A percentile compares a stretch with the other conserved stretches of the same genome.
phyloP scores from a whole-genome alignment of 1,284 basidiomycete genomes.

The Cryptococcus sp. region DNA sequence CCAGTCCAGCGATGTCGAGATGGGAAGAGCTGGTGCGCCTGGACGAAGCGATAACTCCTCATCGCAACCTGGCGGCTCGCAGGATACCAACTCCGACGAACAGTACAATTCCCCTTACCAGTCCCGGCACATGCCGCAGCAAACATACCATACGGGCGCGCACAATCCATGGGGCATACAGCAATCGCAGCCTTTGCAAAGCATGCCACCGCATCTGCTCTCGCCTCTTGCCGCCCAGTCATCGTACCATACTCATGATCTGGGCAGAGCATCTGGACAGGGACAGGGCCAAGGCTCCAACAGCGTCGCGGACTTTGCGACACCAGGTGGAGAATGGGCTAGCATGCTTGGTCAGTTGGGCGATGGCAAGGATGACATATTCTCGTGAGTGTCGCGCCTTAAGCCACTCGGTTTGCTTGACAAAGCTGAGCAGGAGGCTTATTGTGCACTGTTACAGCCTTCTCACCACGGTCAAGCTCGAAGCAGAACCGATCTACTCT shows the following conservation, averaged over 20 bases:
- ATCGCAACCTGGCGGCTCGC: background rate
- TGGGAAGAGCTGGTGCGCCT: background rate
- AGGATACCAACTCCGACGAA: too few relatives aligned
- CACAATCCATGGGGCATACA: background rate
- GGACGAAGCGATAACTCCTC: background rate
- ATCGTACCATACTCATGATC: background rate
- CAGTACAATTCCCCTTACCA: too few relatives aligned
- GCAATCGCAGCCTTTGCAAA: too few relatives aligned
- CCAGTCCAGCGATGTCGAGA: background rate
- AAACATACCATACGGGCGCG: background rate
- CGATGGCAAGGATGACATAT: conserved; percentile 28
- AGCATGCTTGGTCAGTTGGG: conserved; percentile 21
- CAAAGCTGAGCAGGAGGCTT: background rate
- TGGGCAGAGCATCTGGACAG: background rate
- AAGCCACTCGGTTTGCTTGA: background rate
- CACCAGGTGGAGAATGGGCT: conserved; percentile 10
- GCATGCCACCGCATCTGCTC: too few relatives aligned
- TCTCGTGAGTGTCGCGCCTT: conserved; percentile 21
- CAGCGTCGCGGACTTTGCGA: background rate
- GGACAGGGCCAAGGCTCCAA: background rate
- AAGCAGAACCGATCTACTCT: conserved; percentile 15
- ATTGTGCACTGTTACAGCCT: conserved; percentile 8
- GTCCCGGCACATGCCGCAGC: background rate
- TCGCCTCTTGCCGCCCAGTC: too few relatives aligned
- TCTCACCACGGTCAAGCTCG: conserved; percentile 24